Evolutionary conservation across 2,329 filamentous ascomycete genomes (phyloP).

Genomic region (Phaeosphaeriaceae sp.): DNA sequence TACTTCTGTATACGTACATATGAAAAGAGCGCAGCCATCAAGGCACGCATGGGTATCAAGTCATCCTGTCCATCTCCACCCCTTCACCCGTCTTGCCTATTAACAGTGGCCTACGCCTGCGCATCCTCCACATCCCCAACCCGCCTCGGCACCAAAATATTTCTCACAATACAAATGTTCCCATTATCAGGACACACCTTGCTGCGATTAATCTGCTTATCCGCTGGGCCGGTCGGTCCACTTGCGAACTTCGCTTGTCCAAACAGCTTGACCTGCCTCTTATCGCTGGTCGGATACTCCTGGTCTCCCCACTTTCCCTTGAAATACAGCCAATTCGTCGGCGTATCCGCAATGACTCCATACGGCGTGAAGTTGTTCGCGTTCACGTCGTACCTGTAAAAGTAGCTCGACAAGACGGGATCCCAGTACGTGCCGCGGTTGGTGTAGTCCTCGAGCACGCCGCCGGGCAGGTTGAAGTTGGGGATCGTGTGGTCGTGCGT

Average conservation of each 20-base stretch:
- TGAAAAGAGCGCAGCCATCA: not conserved
- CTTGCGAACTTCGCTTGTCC: constrained; percentile 58
- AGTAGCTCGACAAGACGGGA: constrained; percentile 62
- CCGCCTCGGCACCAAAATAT: constrained; percentile 45
- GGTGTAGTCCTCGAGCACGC: constrained; percentile 60
- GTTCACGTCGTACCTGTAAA: constrained; percentile 59
- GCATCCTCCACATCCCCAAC: constrained; percentile 2
- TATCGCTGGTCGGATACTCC: constrained; percentile 60
- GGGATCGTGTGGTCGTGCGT: constrained; percentile 70
- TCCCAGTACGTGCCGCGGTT: constrained; percentile 67
- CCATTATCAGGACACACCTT: constrained; percentile 64
- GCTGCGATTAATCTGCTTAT: constrained; percentile 64
- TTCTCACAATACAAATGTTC: constrained; percentile 53
- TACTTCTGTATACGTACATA: not conserved
- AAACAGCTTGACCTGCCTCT: constrained; percentile 56
- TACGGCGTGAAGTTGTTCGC: constrained; percentile 57
- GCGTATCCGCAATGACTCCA: constrained; percentile 47
- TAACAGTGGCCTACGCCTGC: not conserved
- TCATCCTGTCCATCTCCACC: not conserved
- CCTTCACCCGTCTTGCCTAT: not conserved
- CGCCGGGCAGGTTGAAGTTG: constrained; percentile 63
- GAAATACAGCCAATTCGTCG: constrained; percentile 64
- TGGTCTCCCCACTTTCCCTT: constrained; percentile 69
- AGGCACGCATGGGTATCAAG: not conserved
- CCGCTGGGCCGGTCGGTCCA: constrained; percentile 68